Percentiles rank a stretch among this genome's conserved stretches.
These are phyloP conservation scores for Endocladia muricata DNA, from an alignment of 31 red algal genomes.

Conservation along the genomic window DNA sequence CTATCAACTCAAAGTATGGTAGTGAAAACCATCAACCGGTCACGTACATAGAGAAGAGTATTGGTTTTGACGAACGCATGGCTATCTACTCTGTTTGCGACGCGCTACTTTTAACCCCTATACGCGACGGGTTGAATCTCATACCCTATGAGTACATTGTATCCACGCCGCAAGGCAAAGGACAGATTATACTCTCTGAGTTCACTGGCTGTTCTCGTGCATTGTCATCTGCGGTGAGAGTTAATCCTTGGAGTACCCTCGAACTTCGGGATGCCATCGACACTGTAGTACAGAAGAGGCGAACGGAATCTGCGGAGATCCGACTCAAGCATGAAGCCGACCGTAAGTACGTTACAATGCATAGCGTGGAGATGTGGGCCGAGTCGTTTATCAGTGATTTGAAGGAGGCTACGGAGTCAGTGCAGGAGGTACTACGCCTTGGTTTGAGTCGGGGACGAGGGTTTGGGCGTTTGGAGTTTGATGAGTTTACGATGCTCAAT, in stretches of 20 bases:
- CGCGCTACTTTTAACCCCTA: constrained; percentile 89
- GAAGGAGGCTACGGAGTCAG: constrained; percentile 74
- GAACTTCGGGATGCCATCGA: constrained; percentile 82
- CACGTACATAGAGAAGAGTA: constrained; percentile 75
- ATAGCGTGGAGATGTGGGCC: constrained; percentile 79
- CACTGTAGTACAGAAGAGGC: constrained; percentile 71
- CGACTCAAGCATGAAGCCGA: constrained; percentile 85
- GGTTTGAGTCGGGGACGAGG: constrained; percentile 79
- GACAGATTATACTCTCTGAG: constrained; percentile 89
- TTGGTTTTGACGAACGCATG: constrained; percentile 86
- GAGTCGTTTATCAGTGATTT: constrained; percentile 89
- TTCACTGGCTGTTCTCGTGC: constrained; percentile 96
- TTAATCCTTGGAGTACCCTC: constrained; percentile 91
- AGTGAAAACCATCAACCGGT: constrained; percentile 61
- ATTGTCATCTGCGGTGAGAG: constrained; percentile 84
- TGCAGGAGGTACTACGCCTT: constrained; percentile 63
- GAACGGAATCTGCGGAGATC: constrained; percentile 42
- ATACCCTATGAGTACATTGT: constrained; percentile 98
- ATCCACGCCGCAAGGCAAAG: constrained; percentile 71
- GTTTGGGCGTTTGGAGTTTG: constrained; percentile 80
- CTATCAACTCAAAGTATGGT: constrained; percentile 82
- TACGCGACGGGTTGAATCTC: constrained; percentile 96
- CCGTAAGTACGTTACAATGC: constrained; percentile 73
- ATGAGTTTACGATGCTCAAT: constrained; percentile 79
- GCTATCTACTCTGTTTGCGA: constrained; percentile 86